These are phyloP conservation scores for Aspergillus oerlinghausenensis DNA, from an alignment of 2,329 filamentous ascomycete genomes.

Conservation along the genomic window DNA sequence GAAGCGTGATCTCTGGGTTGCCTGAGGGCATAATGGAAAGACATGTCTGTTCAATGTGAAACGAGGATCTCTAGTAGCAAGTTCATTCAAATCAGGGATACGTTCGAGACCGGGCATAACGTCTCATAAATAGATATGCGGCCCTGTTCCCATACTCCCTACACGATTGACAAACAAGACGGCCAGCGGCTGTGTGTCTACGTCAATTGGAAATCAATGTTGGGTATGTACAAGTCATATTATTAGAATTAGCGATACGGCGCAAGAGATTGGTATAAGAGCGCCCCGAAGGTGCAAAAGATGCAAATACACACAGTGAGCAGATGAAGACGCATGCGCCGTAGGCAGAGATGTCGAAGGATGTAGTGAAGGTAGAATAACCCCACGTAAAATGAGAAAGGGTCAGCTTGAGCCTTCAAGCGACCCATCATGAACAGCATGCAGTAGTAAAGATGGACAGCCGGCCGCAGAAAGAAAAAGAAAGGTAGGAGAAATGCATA, in stretches of 20 bases:
- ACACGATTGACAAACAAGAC: background rate
- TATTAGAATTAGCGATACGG: conserved; percentile 18
- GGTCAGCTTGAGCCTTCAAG: background rate
- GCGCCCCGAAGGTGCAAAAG: conserved; percentile 1
- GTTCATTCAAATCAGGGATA: background rate
- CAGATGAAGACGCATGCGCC: conserved; percentile 3
- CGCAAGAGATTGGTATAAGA: conserved; percentile 12
- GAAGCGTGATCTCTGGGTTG: background rate
- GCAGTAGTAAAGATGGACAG: background rate
- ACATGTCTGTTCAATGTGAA: background rate
- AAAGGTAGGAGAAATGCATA: background rate
- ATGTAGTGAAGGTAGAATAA: background rate
- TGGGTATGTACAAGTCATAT: conserved; percentile 20
- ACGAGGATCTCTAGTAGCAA: background rate
- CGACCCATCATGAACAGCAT: background rate
- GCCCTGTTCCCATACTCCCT: background rate
- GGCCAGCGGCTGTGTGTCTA: background rate
- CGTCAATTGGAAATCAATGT: background rate
- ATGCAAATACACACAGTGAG: conserved; percentile 2
- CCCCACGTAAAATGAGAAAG: background rate
- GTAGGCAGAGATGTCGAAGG: background rate
- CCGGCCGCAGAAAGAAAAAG: background rate
- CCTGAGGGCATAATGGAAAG: background rate
- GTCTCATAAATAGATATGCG: background rate
- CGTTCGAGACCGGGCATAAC: background rate